These are phyloP conservation scores for Chlamydomonas sp. DNA, from an alignment of 139 green algal species.

Conservation along the genomic window DNA sequence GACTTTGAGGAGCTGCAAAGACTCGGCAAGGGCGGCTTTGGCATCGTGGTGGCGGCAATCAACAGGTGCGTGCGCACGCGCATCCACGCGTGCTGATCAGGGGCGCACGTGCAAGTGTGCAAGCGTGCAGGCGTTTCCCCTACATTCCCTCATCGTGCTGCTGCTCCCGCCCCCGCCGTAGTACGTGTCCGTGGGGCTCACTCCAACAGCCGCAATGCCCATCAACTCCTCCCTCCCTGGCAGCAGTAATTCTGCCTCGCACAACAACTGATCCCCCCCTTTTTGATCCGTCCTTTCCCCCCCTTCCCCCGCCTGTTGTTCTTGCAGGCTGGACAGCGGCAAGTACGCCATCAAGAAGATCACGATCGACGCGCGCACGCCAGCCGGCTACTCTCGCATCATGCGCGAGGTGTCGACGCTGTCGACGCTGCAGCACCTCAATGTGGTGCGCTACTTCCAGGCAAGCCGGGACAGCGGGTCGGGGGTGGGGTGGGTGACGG, in stretches of 20 bases:
- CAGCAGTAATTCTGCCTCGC: too few species aligned
- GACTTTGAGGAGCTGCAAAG: slow-evolving; percentile 69
- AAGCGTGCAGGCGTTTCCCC: neutral
- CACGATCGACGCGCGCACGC: slow-evolving; percentile 39
- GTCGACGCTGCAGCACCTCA: slow-evolving; percentile 77
- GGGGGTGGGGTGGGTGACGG: too few species aligned
- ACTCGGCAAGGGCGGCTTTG: slow-evolving; percentile 81
- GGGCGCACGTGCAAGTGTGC: too few species aligned
- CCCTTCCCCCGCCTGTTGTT: too few species aligned
- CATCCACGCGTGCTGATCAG: too few species aligned
- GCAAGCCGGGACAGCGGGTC: slow-evolving; percentile 30
- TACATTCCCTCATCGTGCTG: neutral
- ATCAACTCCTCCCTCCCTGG: too few species aligned
- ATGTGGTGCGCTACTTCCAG: slow-evolving; percentile 91
- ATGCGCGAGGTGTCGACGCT: slow-evolving; percentile 87
- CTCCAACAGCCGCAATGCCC: too few species aligned
- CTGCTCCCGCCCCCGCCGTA: neutral
- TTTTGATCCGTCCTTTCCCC: too few species aligned
- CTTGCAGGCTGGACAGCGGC: slow-evolving; percentile 43
- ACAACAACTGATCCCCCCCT: too few species aligned
- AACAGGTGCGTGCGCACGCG: slow-evolving; percentile 69
- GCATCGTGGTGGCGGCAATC: slow-evolving; percentile 72
- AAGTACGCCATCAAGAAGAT: slow-evolving; percentile 94
- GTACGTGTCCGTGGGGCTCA: too few species aligned
- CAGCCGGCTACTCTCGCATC: slow-evolving; percentile 50